Evolutionary conservation across 345 rosid genomes (phyloP), one percentile per base, ranked within the genome.

Genomic region (Camelina laxa): DNA sequence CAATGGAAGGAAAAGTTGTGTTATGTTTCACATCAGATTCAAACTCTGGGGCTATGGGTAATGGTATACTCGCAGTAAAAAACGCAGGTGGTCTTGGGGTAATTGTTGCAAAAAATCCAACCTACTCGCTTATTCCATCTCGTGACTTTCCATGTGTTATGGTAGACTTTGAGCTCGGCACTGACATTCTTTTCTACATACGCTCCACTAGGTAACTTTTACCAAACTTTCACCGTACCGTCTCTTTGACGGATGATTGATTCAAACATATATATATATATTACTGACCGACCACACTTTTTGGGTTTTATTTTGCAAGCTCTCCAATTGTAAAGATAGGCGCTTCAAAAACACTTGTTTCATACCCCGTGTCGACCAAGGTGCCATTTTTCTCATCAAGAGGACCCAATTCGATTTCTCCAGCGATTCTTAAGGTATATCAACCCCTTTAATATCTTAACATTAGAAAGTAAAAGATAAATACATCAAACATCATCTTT

Each of bases 51-150:
- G 19, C 0, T 47, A 9, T 47, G 3, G 16, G 0, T 31, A 3
- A 7, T 21, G 84, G 80, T 24, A 61, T 79, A 38, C 57, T 56
- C 17, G 79, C 68, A 16, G 85, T 86, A 13, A 70, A 31, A 63
- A 76, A 42, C 13, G 83, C 87, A 2, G 77, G 91, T 17, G 91
- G 89, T 8, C 57, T 79, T 5, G 94, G 94, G 30, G 20, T 87
- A 44, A 85, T 85, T 21, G 70, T 83, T 69, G 91, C 88, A 20
- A 84, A 80, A 69, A 79, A 84, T 44, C 87, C 87, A 2, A 74
- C 67, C 1, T 76, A 88, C 62, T 81, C 67, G 49, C 69, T 83
- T 60, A 42, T 47, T 49, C 85, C 82, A 60, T 19, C 30, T 24
- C 11, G 2, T 10, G 9, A 48, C 5, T 30, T 65, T 31, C 69